phyloP scores from a whole-genome alignment of 305 asterid genomes.

The Fraxinus albicans region DNA sequence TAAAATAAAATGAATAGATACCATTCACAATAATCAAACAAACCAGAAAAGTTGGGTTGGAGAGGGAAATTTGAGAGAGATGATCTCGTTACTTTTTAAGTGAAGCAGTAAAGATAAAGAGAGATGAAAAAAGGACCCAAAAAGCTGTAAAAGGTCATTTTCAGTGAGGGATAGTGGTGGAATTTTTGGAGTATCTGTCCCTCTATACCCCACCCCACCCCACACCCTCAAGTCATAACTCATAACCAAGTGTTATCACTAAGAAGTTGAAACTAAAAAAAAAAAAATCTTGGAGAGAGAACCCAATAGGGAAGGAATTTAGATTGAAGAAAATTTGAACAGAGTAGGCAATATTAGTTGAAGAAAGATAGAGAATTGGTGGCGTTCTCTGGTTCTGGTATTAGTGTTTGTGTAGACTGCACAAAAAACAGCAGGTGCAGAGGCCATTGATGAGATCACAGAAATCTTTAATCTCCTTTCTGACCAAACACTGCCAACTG shows the following conservation, averaged over 20 bases:
- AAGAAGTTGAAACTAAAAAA: neutral
- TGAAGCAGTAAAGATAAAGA: constrained; percentile 31
- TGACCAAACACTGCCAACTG: constrained; percentile 75
- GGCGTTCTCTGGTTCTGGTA: constrained; percentile 17
- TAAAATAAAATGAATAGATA: constrained; percentile 28
- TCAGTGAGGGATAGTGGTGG: constrained; percentile 43
- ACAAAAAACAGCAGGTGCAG: constrained; percentile 42
- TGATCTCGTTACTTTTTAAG: constrained; percentile 35
- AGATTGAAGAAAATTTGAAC: constrained; percentile 13
- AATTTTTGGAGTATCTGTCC: constrained; percentile 45
- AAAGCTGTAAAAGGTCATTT: constrained; percentile 50
- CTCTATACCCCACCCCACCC: neutral
- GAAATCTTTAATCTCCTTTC: constrained; percentile 63
- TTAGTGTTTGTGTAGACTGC: constrained; percentile 42
- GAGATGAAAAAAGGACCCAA: constrained; percentile 1
- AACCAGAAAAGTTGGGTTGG: constrained; percentile 32
- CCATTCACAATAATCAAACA: constrained; percentile 30
- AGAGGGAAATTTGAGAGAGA: constrained; percentile 31
- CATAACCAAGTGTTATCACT: constrained; percentile 15
- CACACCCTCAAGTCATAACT: neutral
- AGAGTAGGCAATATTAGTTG: neutral
- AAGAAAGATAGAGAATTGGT: constrained; percentile 5
- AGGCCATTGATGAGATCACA: constrained; percentile 47
- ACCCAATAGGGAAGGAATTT: constrained; percentile 32
- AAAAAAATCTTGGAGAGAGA: constrained; percentile 20